Percentiles rank a stretch among this genome's conserved stretches.
Conservation (phyloP, 2,329 filamentous ascomycete species). For the Fusarium sp. region DNA sequence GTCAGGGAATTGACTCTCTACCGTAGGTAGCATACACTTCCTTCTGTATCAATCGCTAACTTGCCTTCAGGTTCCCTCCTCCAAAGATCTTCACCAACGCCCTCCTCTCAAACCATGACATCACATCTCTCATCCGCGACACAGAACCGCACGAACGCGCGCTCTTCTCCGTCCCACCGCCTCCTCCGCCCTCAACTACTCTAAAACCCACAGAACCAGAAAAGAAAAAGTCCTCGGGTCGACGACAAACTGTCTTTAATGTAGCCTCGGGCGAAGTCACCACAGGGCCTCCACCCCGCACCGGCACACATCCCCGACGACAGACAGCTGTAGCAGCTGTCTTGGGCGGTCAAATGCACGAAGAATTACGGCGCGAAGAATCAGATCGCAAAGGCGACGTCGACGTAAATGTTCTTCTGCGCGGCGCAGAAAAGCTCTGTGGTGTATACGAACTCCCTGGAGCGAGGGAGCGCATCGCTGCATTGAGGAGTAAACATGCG, state of each 20-base stretch:
- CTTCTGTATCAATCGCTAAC: neutral
- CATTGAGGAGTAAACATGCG: slow-evolving; percentile 75
- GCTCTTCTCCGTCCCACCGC: slow-evolving; percentile 88
- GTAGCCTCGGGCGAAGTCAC: slow-evolving; percentile 71
- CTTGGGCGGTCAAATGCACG: slow-evolving; percentile 85
- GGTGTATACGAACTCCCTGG: slow-evolving; percentile 86
- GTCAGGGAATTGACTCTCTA: slow-evolving; percentile 77
- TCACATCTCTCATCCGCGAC: slow-evolving; percentile 92
- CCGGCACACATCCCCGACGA: slow-evolving; percentile 64
- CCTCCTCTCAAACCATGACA: slow-evolving; percentile 86
- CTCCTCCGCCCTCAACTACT: slow-evolving; percentile 59
- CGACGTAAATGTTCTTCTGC: slow-evolving; percentile 85
- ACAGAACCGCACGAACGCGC: slow-evolving; percentile 95
- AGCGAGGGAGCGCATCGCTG: slow-evolving; percentile 77
- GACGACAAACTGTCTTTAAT: slow-evolving; percentile 73
- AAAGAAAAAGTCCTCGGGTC: slow-evolving; percentile 51
- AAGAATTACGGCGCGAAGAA: slow-evolving; percentile 73
- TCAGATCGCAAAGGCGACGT: slow-evolving; percentile 70
- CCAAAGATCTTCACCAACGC: slow-evolving; percentile 98
- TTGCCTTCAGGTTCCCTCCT: slow-evolving; percentile 74
- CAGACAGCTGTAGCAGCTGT: slow-evolving; percentile 92
- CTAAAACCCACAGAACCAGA: slow-evolving; percentile 50
- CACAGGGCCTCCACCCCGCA: slow-evolving; percentile 59
- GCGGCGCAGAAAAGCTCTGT: slow-evolving; percentile 89
- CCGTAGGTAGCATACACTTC: slow-evolving; percentile 62